A percentile compares a stretch with the other conserved stretches of the same genome.
phyloP scores from a whole-genome alignment of 1,284 basidiomycete genomes.

The Nidula niveotomentosa region DNA sequence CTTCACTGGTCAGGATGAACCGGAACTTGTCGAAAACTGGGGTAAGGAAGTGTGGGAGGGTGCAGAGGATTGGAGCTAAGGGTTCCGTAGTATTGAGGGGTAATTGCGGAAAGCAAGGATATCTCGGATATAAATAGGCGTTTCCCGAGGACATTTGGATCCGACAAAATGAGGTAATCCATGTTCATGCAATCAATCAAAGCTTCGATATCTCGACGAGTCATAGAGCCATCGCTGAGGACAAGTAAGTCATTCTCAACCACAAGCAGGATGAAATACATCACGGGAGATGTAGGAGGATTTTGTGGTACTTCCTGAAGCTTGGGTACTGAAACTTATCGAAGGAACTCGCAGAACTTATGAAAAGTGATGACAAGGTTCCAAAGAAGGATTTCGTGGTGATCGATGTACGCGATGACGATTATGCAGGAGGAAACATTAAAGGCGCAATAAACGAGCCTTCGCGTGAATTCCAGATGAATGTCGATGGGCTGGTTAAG shows the following conservation, averaged over 20 bases:
- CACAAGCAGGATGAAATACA: conserved; percentile 16
- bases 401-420: conserved; percentile 78
- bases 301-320: background rate
- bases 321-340: background rate
- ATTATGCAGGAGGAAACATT: conserved; percentile 76
- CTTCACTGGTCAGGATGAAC: conserved; percentile 53
- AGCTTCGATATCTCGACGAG: too few relatives aligned
- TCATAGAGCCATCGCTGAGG: background rate
- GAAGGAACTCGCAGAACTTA: conserved; percentile 68
- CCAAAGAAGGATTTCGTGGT: conserved; percentile 67
- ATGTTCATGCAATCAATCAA: background rate
- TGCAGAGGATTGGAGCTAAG: too few relatives aligned
- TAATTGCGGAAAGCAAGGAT: too few relatives aligned
- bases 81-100: too few relatives aligned
- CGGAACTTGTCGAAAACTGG: conserved; percentile 74
- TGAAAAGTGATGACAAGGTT: conserved; percentile 58
- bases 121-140: too few relatives aligned
- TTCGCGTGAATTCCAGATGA: conserved; percentile 53
- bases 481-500: conserved; percentile 57
- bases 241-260: background rate
- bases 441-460: conserved; percentile 60
- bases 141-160: too few relatives aligned
- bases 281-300: conserved; percentile 15
- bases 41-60: conserved; percentile 55
- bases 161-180: background rate